Conservation (phyloP, 371 early-diverging fungal genomes). For the Catenaria anguillulae region DNA sequence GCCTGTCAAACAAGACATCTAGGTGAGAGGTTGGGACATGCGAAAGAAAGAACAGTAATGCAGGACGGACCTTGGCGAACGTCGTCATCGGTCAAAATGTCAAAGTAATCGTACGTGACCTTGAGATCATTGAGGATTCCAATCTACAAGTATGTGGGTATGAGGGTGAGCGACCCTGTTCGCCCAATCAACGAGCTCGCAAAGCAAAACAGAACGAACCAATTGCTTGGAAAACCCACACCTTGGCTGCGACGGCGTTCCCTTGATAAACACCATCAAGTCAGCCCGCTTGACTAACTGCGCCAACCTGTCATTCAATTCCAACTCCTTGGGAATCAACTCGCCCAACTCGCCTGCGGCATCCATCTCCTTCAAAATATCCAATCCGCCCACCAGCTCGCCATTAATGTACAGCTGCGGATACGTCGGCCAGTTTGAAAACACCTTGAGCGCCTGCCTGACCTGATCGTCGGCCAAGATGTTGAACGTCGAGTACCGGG, state of each 20-base stretch:
- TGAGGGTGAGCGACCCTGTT: neutral
- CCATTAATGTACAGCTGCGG: constrained; percentile 84
- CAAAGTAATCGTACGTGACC: constrained; percentile 62
- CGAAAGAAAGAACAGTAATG: too few species aligned
- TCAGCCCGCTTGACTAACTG: constrained; percentile 46
- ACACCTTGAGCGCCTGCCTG: constrained; percentile 48
- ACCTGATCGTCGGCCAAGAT: constrained; percentile 78
- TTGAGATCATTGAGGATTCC: constrained; percentile 48
- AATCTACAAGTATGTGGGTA: constrained; percentile 8
- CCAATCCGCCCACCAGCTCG: constrained; percentile 86
- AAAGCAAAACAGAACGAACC: constrained; percentile 8
- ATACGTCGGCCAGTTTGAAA: constrained; percentile 63
- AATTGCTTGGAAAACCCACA: constrained; percentile 79
- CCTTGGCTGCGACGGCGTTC: constrained; percentile 61
- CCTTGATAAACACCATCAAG: constrained; percentile 92
- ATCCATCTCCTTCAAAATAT: constrained; percentile 80
- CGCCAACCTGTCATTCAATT: constrained; percentile 50
- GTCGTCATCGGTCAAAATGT: constrained; percentile 74
- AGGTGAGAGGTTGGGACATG: too few species aligned
- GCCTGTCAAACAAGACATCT: too few species aligned
- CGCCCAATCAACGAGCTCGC: neutral
- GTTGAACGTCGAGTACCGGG: constrained; percentile 67
- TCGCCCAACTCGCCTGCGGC: constrained; percentile 25
- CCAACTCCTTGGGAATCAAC: constrained; percentile 43
- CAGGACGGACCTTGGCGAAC: constrained; percentile 66